These are phyloP conservation scores for Flaveria ramosissima DNA, from an alignment of 129 eudicot species.

Conservation along the genomic window DNA sequence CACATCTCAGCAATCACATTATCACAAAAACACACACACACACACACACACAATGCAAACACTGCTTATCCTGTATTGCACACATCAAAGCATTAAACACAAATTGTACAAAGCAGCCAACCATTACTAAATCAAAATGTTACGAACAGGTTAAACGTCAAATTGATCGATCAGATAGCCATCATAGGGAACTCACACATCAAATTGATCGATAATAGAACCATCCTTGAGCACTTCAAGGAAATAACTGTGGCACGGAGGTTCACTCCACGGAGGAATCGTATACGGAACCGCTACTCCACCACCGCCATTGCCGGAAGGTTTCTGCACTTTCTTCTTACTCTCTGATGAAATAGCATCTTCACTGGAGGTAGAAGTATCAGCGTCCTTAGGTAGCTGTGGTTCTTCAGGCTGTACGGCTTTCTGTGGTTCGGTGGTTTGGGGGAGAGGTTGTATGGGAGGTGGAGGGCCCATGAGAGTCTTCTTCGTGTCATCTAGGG, in stretches of 20 bases:
- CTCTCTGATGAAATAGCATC: slow-evolving; percentile 21
- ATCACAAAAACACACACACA: too few relatives aligned
- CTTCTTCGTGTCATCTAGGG: slow-evolving; percentile 10
- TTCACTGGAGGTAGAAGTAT: slow-evolving; percentile 1
- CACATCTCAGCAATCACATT: not conserved
- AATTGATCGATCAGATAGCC: not conserved
- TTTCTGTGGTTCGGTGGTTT: slow-evolving; percentile 33
- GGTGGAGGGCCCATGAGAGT: slow-evolving; percentile 67
- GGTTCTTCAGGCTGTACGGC: slow-evolving; percentile 25
- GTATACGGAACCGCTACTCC: slow-evolving; percentile 56
- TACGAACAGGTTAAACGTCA: slow-evolving; percentile 5
- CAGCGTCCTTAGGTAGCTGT: slow-evolving; percentile 11
- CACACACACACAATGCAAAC: not conserved
- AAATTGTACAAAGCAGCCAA: not conserved
- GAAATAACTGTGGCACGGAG: slow-evolving; percentile 61
- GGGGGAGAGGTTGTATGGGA: slow-evolving; percentile 41
- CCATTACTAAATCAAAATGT: not conserved
- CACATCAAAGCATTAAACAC: not conserved
- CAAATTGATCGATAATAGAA: slow-evolving; percentile 67
- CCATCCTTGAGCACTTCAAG: slow-evolving; percentile 94
- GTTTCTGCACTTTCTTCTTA: slow-evolving; percentile 34
- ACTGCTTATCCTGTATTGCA: not conserved
- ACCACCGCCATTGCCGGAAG: slow-evolving; percentile 29
- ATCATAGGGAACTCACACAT: slow-evolving; percentile 54
- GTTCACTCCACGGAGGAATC: slow-evolving; percentile 86